phyloP scores from a whole-genome alignment of 257 asterid species.

The Verbena officinalis region DNA sequence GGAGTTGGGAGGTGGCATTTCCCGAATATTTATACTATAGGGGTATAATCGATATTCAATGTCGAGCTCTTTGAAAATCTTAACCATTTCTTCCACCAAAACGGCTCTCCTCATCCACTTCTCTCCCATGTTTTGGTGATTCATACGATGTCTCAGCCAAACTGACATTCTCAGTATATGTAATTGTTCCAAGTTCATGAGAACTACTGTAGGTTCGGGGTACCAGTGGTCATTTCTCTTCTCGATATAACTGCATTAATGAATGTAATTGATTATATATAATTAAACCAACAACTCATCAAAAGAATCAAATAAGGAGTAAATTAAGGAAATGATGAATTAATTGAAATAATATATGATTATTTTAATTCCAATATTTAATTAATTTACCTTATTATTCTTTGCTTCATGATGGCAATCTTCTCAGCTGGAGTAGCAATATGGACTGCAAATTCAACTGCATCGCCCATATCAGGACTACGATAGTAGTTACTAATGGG shows the following conservation, averaged over 20 bases:
- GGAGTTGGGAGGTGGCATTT: constrained; percentile 61
- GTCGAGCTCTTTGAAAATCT: constrained; percentile 70
- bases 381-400: constrained; percentile 49
- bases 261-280: not conserved
- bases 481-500: constrained; percentile 74
- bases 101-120: constrained; percentile 68
- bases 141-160: constrained; percentile 86
- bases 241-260: constrained; percentile 58
- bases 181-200: constrained; percentile 61
- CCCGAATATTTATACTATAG: constrained; percentile 59
- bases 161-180: constrained; percentile 56
- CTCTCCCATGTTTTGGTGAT: constrained; percentile 80
- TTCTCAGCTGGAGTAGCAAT: constrained; percentile 76
- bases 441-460: constrained; percentile 64
- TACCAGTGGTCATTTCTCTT: constrained; percentile 83
- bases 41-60: constrained; percentile 82
- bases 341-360: too few species aligned
- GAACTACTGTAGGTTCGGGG: constrained; percentile 55
- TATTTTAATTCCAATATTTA: too few species aligned
- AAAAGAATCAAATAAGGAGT: not conserved
- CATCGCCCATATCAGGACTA: constrained; percentile 88
- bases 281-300: too few species aligned
- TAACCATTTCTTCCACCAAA: constrained; percentile 71
- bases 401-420: constrained; percentile 58
- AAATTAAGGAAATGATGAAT: too few species aligned